Base-by-base conservation (phyloP, 2,329 filamentous ascomycete genomes). In the Pseudogymnoascus sp. region DNA sequence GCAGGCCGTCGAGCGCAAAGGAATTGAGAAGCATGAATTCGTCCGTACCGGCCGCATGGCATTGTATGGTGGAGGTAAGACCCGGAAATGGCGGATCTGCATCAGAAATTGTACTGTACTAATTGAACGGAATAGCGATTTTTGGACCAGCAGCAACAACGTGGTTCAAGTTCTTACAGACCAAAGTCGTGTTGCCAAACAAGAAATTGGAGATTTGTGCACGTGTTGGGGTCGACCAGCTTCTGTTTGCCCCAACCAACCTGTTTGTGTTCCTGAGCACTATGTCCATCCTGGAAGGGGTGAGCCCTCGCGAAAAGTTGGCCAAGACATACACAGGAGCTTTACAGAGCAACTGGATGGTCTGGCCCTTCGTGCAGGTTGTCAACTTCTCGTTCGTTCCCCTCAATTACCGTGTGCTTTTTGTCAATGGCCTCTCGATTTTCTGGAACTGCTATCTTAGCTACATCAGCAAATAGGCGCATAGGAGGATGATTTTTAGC, bases 1-100 rank as follows among this genome's bases (percentile, higher is more conserved):
- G 77, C 93, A 97, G 77, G 81, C 85, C 36, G 90, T 99, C 64
- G 93, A 97, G 78, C 87, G 86, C 74, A 87, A 83, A 71, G 92
- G 92, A 15, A 68, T 89, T 27, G 77, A 87, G 68, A 88, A 89
- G 67, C 93, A 99, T 74, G 88, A 93, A 71, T 69, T 85, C 38
- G 77, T 78, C 29, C 84, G 90, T 61, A 92, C 90, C 31, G 86
- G 81, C 9, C 86, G 90, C 69, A 94, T 95, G 90, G 85, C 85
- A 44, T 77, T 88, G 64, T 94, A 94, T 73, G 90, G 90, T 66
- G 89, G 90, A 66, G 80, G 87, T 90, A 77, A 71, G 83, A 80
- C 21, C 29, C 33, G 9, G 29, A 55, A 33, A 29, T 29, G 48
- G 48, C 17, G 5, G 25, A 25, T 25, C 42, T 35, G 10, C 12